Evolutionary conservation across 768 basidiomycete genomes (phyloP), one percentile per base, ranked within the genome.

Genomic region (Fistulinella prunicolor): DNA sequence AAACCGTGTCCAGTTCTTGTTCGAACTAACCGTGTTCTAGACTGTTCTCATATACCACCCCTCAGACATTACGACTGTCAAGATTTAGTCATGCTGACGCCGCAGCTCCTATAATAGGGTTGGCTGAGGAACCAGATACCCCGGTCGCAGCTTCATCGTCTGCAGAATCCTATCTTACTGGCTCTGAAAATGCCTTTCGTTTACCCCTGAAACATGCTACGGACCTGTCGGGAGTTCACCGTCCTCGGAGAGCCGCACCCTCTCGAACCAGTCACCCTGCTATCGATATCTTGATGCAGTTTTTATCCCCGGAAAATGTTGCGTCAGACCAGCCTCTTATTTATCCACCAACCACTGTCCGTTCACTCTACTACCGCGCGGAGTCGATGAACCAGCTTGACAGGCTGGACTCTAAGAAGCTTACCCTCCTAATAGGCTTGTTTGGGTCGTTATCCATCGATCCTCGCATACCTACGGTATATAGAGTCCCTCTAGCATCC

Each of bases 391-490:
- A 49, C 13, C 68, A 70, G 21, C 67, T 74, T 13, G 46, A 46
- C n/a, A 59, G 62, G 21, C 62, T 81, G 17, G 64, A 59, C 34
- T 45, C 65, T 9, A 53, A 51, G 39, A 68, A 76, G 40, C 62
- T 78, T 30, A 70, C 70, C 37, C 56, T 66, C 29, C 57, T 83
- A 4, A 73, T 81, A 20, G 64, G 66, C 47, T 62, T 83, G 16
- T 72, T 81, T 53, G 81, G 80, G 9, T 66, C 78, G 3, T 60
- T 81, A 9, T 81, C 79, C 24, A 44, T 76, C 60, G 56, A 38
- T 46, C 51, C 45, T 57, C 46, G 43, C 28, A 55, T 45, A 36
- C 50, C 51, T 47, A 63, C 55, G 53, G 53, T 61, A 49, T 67
- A 68, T 49, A 55, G 52, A 26, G 44, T 58, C 22, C 54, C 63